Percentiles rank a stretch among this genome's conserved stretches.
phyloP scores from a whole-genome alignment of 1,284 basidiomycete genomes.

The Porodaedalea pini region DNA sequence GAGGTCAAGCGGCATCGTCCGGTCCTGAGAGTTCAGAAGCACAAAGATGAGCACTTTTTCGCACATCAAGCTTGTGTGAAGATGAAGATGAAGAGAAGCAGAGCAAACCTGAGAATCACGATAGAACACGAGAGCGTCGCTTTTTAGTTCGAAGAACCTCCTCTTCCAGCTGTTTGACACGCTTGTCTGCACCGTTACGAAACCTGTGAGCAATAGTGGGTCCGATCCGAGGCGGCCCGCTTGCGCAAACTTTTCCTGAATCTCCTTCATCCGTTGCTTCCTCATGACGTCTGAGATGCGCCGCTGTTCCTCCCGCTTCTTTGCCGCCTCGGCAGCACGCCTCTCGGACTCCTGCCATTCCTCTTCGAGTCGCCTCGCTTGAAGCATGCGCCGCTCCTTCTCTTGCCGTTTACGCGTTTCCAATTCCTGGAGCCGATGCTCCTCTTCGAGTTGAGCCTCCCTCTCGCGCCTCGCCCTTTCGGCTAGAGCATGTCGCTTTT shows the following conservation, averaged over 20 bases:
- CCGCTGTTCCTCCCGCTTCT: slow-evolving; percentile 42
- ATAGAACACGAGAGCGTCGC: slow-evolving; percentile 47
- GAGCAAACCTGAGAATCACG: slow-evolving; percentile 49
- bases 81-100: no score
- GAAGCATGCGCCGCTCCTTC: slow-evolving; percentile 48
- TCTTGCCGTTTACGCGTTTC: slow-evolving; percentile 48
- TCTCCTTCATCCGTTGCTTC: slow-evolving; percentile 38
- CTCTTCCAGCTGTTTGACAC: slow-evolving; percentile 62
- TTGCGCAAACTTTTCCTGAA: slow-evolving; percentile 41
- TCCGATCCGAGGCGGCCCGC: slow-evolving; percentile 28
- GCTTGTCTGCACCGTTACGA: slow-evolving; percentile 61
- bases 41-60: neutral
- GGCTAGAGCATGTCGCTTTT: slow-evolving; percentile 45
- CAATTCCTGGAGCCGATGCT: slow-evolving; percentile 40
- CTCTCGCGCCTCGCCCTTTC: slow-evolving; percentile 45
- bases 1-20: slow-evolving; percentile 44
- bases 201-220: slow-evolving; percentile 46
- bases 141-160: slow-evolving; percentile 59
- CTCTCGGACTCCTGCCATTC: slow-evolving; percentile 53
- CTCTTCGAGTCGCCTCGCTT: slow-evolving; percentile 50
- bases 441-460: slow-evolving; percentile 50
- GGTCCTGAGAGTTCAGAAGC: slow-evolving; percentile 38
- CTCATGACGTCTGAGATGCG: slow-evolving; percentile 43
- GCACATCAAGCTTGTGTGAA: neutral
- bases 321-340: slow-evolving; percentile 43